These are phyloP conservation scores for Allomyces arbusculus DNA, from an alignment of 192 early-diverging fungal genomes.

Conservation along the genomic window DNA sequence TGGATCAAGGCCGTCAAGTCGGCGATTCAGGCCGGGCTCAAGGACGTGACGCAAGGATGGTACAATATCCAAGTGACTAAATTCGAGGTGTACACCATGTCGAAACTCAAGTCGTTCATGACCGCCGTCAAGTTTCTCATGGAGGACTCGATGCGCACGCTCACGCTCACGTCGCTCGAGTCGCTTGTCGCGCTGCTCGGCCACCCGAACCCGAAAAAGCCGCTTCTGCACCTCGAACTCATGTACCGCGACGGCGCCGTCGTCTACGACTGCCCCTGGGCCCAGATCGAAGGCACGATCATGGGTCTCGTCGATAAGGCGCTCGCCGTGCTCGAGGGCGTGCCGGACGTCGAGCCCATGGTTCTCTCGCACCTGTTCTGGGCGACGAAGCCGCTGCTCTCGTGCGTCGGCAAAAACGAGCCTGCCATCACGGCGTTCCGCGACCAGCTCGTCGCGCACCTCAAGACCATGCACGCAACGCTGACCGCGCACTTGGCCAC, in stretches of 20 bases:
- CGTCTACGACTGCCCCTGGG: slow-evolving; percentile 27
- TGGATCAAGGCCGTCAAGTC: slow-evolving; percentile 29
- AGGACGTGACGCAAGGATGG: slow-evolving; percentile 43
- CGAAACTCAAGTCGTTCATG: slow-evolving; percentile 37
- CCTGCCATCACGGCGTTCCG: slow-evolving; percentile 94
- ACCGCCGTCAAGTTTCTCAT: slow-evolving; percentile 37
- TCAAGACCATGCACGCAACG: slow-evolving; percentile 78
- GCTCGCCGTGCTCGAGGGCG: slow-evolving; percentile 19
- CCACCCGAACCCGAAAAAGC: slow-evolving; percentile 8
- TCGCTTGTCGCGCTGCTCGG: neutral
- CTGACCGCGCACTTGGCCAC: slow-evolving; percentile 78
- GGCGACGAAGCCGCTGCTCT: slow-evolving; percentile 27
- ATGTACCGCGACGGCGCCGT: slow-evolving; percentile 25
- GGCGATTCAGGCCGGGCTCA: slow-evolving; percentile 27
- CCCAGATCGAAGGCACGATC: slow-evolving; percentile 17
- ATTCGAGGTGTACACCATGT: slow-evolving; percentile 35
- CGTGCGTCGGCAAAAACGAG: slow-evolving; percentile 61
- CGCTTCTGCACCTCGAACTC: slow-evolving; percentile 32
- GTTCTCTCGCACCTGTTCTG: slow-evolving; percentile 40
- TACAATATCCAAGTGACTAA: slow-evolving; percentile 42
- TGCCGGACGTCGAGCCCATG: slow-evolving; percentile 35
- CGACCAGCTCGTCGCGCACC: slow-evolving; percentile 75
- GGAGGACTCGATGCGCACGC: slow-evolving; percentile 33
- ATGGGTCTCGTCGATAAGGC: slow-evolving; percentile 31
- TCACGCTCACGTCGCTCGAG: slow-evolving; percentile 3